Evolutionary conservation across 768 basidiomycete species (phyloP).

Genomic region (Kwoniella heveanensis): DNA sequence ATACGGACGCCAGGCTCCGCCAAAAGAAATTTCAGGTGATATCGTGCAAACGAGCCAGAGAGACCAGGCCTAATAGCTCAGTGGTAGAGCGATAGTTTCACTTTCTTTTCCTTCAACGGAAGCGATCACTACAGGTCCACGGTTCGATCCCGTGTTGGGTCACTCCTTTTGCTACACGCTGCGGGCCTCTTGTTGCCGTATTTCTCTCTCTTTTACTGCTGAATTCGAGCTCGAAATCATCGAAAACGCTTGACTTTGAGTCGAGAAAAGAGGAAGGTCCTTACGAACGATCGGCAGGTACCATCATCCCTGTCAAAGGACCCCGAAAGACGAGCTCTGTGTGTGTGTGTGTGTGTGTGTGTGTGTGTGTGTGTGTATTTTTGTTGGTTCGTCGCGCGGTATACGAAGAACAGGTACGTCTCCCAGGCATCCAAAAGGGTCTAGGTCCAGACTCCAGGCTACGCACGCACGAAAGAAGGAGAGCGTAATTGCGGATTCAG

Average conservation of each 20-base stretch:
- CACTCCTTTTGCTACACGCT: not conserved
- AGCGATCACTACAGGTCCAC: not conserved
- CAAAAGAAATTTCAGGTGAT: no score
- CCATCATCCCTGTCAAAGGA: no score
- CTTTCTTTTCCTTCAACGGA: not conserved
- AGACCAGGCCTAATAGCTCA: not conserved
- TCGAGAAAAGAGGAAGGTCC: no score
- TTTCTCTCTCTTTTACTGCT: not conserved
- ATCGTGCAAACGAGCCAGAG: no score
- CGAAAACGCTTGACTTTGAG: no score
- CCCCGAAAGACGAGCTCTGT: no score
- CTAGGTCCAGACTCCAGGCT: not conserved
- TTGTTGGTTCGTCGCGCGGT: no score
- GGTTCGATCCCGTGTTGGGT: not conserved
- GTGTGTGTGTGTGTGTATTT: no score
- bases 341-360: not conserved
- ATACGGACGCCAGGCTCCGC: no score
- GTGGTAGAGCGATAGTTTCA: constrained; percentile 1
- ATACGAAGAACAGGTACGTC: not conserved
- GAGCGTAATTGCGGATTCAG: not conserved
- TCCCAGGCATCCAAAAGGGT: not conserved
- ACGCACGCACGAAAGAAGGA: not conserved
- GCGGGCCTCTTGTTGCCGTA: not conserved
- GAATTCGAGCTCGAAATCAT: not conserved
- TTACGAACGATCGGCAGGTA: no score